Percentiles rank a stretch among this genome's conserved stretches.
phyloP scores from a whole-genome alignment of 2,329 filamentous ascomycete genomes.

The Nigrospora sphaerica region DNA sequence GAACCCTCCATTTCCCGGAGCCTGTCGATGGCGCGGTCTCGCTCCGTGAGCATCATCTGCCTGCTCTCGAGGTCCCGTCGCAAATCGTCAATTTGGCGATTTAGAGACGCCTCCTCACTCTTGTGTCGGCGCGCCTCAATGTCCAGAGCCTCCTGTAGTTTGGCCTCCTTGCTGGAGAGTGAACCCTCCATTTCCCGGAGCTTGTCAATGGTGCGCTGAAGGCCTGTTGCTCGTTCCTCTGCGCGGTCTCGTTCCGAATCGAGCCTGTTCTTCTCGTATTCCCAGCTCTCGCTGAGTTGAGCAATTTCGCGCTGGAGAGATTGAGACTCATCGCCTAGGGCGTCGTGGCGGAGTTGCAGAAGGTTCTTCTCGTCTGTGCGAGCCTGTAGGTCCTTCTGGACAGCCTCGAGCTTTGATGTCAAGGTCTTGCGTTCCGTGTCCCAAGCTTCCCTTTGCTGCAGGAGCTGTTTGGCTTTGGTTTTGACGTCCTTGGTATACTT shows the following conservation, averaged over 20 bases:
- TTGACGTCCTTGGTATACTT: conserved; percentile 39
- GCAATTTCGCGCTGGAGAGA: conserved; percentile 60
- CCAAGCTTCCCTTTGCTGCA: conserved; percentile 33
- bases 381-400: conserved; percentile 52
- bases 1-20: conserved; percentile 62
- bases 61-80: conserved; percentile 64
- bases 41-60: conserved; percentile 53
- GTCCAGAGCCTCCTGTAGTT: conserved; percentile 59
- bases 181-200: conserved; percentile 62
- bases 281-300: conserved; percentile 60
- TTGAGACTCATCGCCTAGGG: conserved; percentile 57
- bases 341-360: conserved; percentile 61
- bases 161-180: conserved; percentile 60
- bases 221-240: conserved; percentile 58
- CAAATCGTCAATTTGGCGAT: conserved; percentile 67
- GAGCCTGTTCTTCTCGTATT: conserved; percentile 56
- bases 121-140: conserved; percentile 66
- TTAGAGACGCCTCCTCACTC: conserved; percentile 63
- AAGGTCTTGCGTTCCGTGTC: conserved; percentile 32
- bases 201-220: conserved; percentile 65
- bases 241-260: conserved; percentile 59
- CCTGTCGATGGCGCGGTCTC: conserved; percentile 59
- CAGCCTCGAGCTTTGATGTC: conserved; percentile 43
- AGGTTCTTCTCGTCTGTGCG: conserved; percentile 61
- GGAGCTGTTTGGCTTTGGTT: conserved; percentile 33